phyloP scores from a whole-genome alignment of 2,329 filamentous ascomycete species.

The Talaromyces sp. region DNA sequence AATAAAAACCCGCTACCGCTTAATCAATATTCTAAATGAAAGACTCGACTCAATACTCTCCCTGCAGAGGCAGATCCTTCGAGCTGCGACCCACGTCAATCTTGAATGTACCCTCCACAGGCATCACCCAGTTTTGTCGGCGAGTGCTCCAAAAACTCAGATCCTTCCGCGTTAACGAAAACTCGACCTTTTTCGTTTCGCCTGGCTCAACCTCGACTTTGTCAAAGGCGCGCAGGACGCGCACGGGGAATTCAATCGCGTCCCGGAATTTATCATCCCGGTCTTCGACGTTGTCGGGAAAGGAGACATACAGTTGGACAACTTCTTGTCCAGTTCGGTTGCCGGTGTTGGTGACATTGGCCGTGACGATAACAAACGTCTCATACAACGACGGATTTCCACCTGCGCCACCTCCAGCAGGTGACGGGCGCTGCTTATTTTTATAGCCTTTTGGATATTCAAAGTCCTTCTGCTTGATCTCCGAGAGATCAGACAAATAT shows the following conservation, averaged over 20 bases:
- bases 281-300: conserved; percentile 43
- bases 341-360: conserved; percentile 48
- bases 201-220: conserved; percentile 59
- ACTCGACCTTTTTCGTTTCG: conserved; percentile 49
- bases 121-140: conserved; percentile 65
- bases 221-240: conserved; percentile 64
- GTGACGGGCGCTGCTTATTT: conserved; percentile 48
- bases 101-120: conserved; percentile 34
- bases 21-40: neutral
- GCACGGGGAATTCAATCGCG: conserved; percentile 59
- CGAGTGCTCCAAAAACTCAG: conserved; percentile 68
- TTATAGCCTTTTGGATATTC: conserved; percentile 56
- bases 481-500: conserved; percentile 54
- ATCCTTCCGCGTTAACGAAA: conserved; percentile 63
- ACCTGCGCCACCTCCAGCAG: conserved; percentile 61
- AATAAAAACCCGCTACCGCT: neutral
- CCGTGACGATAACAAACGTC: conserved; percentile 42
- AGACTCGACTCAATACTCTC: conserved; percentile 17
- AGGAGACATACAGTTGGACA: conserved; percentile 63
- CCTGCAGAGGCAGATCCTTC: conserved; percentile 27
- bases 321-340: conserved; percentile 46
- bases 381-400: conserved; percentile 48
- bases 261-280: conserved; percentile 21
- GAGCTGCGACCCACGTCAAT: conserved; percentile 36
- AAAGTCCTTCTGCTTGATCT: conserved; percentile 39